Base-by-base conservation (phyloP, 768 basidiomycete genomes). In the Termitomyces bulborhizus region DNA sequence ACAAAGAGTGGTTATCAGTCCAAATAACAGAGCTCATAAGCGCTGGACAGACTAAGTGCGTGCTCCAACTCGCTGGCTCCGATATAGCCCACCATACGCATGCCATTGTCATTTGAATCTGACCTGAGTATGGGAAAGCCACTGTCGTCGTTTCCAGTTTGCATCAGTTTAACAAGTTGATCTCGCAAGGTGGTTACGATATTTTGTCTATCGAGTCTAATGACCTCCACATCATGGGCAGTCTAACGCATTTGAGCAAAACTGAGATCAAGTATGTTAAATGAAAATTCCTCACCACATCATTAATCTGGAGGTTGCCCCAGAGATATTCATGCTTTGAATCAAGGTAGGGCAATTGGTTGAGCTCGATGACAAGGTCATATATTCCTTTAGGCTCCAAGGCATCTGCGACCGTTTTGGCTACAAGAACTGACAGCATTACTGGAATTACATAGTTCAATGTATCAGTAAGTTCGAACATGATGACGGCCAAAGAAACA, bases 361-460 rank as follows among this genome's bases (percentile, higher is more conserved):
- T 83, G 27, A 98, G 78, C 76, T 94, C 92, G 53, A 98, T 98
- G 55, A 93, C 93, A 37, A 98, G 81, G 68, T 99, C 97, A 66
- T 98, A 99, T 53, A 99, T 98, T 8, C 94, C 94, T 65, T 94
- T 93, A 2, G 90, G 90, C 67, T 95, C 90, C 54, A 97, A 68
- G 1, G 85, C 84, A 66, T 95, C 93, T 7, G 92, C 93, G 0
- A 92, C 82, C 0, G 90, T 93, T 74, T 95, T 96, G 24, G 91
- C 91, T 16, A 94, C 88, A 21, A 98, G 80, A 15, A 99, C 82
- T 15, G 84, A 76, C 42, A 95, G 70, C 92, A 94, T 94, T 55
- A 94, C 84, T 15, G 93, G 93, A 6, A 92, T 88, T 12, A 84
- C 88, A 70, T 98, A 98, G 2, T 90, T 93, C 60, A 99, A 73